Evolutionary conservation across 2,329 filamentous ascomycete species (phyloP), one percentile per base, ranked within the genome.

Genomic region (Teratosphaeria epicoccoides): DNA sequence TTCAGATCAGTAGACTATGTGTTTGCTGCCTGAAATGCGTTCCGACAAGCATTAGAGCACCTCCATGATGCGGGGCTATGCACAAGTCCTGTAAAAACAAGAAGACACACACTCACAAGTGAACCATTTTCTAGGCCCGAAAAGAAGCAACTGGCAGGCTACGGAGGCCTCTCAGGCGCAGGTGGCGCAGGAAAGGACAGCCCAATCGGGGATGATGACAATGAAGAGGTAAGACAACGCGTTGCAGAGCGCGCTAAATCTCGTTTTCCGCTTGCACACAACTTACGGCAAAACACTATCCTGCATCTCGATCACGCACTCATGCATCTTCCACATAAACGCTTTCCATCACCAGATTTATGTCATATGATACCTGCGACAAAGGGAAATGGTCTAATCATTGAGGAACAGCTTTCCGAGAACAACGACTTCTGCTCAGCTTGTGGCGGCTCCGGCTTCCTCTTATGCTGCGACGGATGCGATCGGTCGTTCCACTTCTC

Each of bases 401-500:
- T 62, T 55, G 62, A 66, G 46, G 66, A 69, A 56, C 68, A 67
- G 65, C 55, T 56, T 24, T 68, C 64, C 17, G 64, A 95, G 56
- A 95, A 95, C 68, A 88, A 93, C 68, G 91, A 97, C 68, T 85
- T 85, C 65, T 98, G 91, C 73, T 84, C 84, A 55, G 82, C 88
- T 45, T 98, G 93, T 71, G 82, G 84, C 63, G 86, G 85, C 57
- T 85, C 82, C 59, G 91, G 91, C 52, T 82, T 88, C 60, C 79
- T 98, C 57, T 78, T 97, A 58, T 96, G 90, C 71, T 98, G 93
- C 70, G 93, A 97, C 72, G 87, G 86, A 56, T 98, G 93, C 71
- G 81, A 84, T 55, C 82, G 88, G 59, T 88, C 90, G 5, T 96
- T 94, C 70, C 93, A 97, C 70, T 88, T 93, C 66, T 78, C 81